phyloP scores from a whole-genome alignment of 352 stramenopile genomes.

The Aphanomyces euteiches region DNA sequence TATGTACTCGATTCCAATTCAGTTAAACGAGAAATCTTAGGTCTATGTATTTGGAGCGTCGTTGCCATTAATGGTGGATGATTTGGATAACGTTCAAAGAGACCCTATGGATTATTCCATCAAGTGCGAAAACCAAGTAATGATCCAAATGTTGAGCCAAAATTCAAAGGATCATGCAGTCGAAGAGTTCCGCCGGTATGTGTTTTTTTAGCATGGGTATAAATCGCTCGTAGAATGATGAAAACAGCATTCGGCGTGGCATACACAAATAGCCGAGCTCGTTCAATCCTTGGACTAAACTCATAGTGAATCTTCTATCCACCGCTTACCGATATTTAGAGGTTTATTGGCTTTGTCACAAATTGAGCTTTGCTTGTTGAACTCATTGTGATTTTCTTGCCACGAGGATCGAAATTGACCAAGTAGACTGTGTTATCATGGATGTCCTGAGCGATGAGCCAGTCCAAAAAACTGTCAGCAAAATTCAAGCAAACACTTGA shows the following conservation, averaged over 20 bases:
- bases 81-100: background rate
- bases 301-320: too few relatives aligned
- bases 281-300: background rate
- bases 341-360: too few relatives aligned
- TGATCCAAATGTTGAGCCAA: background rate
- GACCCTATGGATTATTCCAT: background rate
- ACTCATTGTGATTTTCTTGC: background rate
- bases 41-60: too few relatives aligned
- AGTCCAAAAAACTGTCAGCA: slow-evolving; percentile 55
- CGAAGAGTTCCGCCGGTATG: background rate
- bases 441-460: slow-evolving; percentile 42
- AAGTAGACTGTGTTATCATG: slow-evolving; percentile 44
- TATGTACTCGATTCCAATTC: too few relatives aligned
- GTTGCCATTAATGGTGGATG: background rate
- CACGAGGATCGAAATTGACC: slow-evolving; percentile 49
- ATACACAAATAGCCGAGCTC: background rate
- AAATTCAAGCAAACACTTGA: slow-evolving; percentile 68
- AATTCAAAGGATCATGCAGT: background rate
- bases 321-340: too few relatives aligned
- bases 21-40: too few relatives aligned
- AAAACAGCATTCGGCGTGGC: background rate
- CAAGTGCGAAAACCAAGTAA: background rate
- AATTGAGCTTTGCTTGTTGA: background rate
- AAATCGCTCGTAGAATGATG: background rate
- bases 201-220: background rate